Evolutionary conservation across 2,329 filamentous ascomycete genomes (phyloP), one percentile per base, ranked within the genome.

Genomic region (Mollisia scopiformis): DNA sequence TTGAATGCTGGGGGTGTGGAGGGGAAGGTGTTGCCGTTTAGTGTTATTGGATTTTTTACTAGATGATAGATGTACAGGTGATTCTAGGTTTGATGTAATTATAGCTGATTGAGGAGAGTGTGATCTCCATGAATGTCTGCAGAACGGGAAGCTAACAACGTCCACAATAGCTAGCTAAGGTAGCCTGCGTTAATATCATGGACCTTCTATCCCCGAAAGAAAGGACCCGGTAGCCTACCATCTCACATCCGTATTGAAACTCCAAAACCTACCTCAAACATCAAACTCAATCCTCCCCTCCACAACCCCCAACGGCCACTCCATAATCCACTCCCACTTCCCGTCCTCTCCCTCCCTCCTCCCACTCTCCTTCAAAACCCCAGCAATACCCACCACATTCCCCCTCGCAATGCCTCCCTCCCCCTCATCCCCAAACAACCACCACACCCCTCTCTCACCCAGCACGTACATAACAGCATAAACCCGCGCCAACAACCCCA

Each of bases 221-320:
- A n/a, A n/a, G n/a, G n/a, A n/a, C n/a, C n/a, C n/a, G n/a, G n/a
- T n/a, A n/a, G n/a, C n/a, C n/a, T n/a, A n/a, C n/a, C n/a, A n/a
- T n/a, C n/a, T n/a, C n/a, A n/a, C n/a, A n/a, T n/a, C n/a, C n/a
- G n/a, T n/a, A n/a, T n/a, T n/a, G n/a, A n/a, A n/a, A n/a, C n/a
- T n/a, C n/a, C n/a, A n/a, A n/a, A n/a, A n/a, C n/a, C n/a, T n/a
- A n/a, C 33, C 13, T 19, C 14, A 50, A 25, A 37, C 10, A 49
- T 49, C 43, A 49, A 28, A 57, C 6, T 21, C 19, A 50, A 57
- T 57, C 54, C 27, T 43, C 16, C 35, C 37, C 37, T 55, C 35
- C 23, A 30, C 21, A 31, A 55, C 37, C 25, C 27, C 52, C 16
- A 43, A n/a, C 25, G 52, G 50, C 19, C 31, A 46, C 7, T 23